phyloP scores from a whole-genome alignment of 768 basidiomycete species.

The Mycena belliarum region DNA sequence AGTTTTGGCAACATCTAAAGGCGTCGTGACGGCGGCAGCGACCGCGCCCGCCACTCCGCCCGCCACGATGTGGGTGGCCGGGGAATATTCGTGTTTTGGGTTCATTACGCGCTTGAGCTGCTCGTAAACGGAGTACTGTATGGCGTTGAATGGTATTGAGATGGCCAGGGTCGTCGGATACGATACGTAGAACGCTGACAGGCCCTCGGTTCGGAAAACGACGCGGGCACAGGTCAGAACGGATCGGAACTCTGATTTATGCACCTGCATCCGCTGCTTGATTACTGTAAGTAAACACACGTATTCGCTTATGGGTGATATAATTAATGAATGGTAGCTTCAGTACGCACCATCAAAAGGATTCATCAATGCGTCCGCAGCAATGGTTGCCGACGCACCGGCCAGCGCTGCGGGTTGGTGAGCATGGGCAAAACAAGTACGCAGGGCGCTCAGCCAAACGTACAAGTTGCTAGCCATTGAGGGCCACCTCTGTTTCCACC shows the following conservation, averaged over 20 bases:
- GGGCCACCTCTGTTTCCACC: conserved; percentile 83
- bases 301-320: conserved; percentile 16
- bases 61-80: conserved; percentile 87
- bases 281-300: conserved; percentile 63
- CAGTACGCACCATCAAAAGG: conserved; percentile 91
- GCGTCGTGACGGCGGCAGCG: conserved; percentile 94
- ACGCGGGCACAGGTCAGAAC: conserved; percentile 83
- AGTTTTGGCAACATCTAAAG: conserved; percentile 97
- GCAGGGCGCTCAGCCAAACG: conserved; percentile 32
- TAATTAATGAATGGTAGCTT: conserved; percentile 1
- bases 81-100: conserved; percentile 85
- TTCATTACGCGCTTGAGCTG: conserved; percentile 86
- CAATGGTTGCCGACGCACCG: conserved; percentile 92
- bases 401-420: conserved; percentile 66
- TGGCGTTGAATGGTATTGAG: conserved; percentile 97
- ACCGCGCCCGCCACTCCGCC: conserved; percentile 93
- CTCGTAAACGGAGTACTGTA: conserved; percentile 97
- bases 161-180: conserved; percentile 98
- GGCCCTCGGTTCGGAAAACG: conserved; percentile 84
- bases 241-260: conserved; percentile 88
- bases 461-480: conserved; percentile 89
- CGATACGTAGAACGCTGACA: conserved; percentile 94
- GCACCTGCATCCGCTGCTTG: conserved; percentile 99
- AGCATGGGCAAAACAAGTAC: conserved; percentile 5
- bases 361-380: conserved; percentile 98